These are phyloP conservation scores for Cryphonectria nitschkei DNA, from an alignment of 2,329 filamentous ascomycete species.

Conservation along the genomic window DNA sequence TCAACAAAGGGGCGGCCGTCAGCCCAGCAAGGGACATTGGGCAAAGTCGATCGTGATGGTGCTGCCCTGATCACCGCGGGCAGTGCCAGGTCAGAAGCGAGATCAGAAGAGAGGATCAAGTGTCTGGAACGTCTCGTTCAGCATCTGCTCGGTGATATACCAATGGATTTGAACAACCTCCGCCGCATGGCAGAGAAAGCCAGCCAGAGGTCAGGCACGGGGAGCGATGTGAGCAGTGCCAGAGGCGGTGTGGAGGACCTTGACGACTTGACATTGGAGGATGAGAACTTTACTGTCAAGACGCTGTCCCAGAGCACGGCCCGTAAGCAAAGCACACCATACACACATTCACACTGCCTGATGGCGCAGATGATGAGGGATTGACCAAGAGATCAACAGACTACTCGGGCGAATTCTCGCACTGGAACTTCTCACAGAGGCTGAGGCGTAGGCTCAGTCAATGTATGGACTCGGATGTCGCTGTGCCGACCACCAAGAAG, in stretches of 20 bases:
- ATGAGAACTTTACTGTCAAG: constrained; percentile 46
- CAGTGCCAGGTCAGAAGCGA: constrained; percentile 11
- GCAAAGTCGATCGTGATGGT: not conserved
- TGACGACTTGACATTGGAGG: constrained; percentile 37
- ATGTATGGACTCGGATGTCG: constrained; percentile 20
- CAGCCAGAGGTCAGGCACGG: constrained; percentile 20
- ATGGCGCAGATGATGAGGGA: not conserved
- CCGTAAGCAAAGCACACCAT: constrained; percentile 37
- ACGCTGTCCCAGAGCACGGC: constrained; percentile 46
- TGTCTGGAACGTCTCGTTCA: constrained; percentile 30
- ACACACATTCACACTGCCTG: no score
- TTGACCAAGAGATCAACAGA: constrained; percentile 38
- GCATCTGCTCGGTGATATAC: constrained; percentile 30
- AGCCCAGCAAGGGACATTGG: not conserved
- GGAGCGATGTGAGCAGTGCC: constrained; percentile 25
- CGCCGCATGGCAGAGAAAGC: constrained; percentile 31
- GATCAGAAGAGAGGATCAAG: constrained; percentile 26
- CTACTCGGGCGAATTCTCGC: constrained; percentile 56
- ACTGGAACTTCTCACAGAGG: constrained; percentile 57
- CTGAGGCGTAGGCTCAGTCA: constrained; percentile 36
- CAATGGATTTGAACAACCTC: constrained; percentile 31
- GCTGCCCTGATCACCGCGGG: not conserved
- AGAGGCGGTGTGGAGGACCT: constrained; percentile 31
- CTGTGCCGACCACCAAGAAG: constrained; percentile 18
- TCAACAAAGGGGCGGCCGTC: constrained; percentile 3